These are phyloP conservation scores for Globisporangium radiosum DNA, from an alignment of 352 stramenopile genomes.

Conservation along the genomic window DNA sequence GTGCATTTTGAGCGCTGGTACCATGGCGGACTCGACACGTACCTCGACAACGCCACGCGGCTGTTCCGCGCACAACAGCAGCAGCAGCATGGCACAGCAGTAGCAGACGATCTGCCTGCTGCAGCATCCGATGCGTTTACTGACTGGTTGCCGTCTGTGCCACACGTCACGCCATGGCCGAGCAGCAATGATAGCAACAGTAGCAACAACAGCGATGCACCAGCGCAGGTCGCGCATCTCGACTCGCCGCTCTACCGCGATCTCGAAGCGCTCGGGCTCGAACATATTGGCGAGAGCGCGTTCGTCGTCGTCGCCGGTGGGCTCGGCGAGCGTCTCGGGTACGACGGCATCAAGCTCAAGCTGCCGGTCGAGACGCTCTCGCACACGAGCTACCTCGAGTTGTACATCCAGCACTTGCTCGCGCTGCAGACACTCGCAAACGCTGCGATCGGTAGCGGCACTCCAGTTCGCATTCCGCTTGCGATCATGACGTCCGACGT, in stretches of 20 bases:
- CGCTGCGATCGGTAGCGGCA: slow-evolving; percentile 6
- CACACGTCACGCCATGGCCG: not conserved
- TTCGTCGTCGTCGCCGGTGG: slow-evolving; percentile 98
- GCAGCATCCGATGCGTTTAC: slow-evolving; percentile 15
- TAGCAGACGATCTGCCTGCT: not conserved
- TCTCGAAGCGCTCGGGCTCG: slow-evolving; percentile 39
- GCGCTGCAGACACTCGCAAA: slow-evolving; percentile 69
- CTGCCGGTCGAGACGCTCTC: slow-evolving; percentile 92
- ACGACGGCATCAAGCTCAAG: slow-evolving; percentile 95
- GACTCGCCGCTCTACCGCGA: slow-evolving; percentile 34
- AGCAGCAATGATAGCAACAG: slow-evolving; percentile 7
- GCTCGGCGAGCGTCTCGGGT: slow-evolving; percentile 95
- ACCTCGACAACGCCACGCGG: slow-evolving; percentile 40
- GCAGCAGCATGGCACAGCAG: too few species aligned
- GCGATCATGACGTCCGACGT: slow-evolving; percentile 98
- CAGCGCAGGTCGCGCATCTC: slow-evolving; percentile 22
- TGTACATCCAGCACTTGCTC: slow-evolving; percentile 93
- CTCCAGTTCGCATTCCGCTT: slow-evolving; percentile 71
- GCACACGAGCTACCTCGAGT: slow-evolving; percentile 88
- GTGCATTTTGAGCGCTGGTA: slow-evolving; percentile 65
- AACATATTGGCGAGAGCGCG: slow-evolving; percentile 69
- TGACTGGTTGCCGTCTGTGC: slow-evolving; percentile 48
- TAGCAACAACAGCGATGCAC: slow-evolving; percentile 7
- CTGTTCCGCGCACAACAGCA: slow-evolving; percentile 27
- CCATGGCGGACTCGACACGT: slow-evolving; percentile 48